These are phyloP conservation scores for Sporothrix pseudoabietina DNA, from an alignment of 2,329 filamentous ascomycete genomes.

Conservation along the genomic window DNA sequence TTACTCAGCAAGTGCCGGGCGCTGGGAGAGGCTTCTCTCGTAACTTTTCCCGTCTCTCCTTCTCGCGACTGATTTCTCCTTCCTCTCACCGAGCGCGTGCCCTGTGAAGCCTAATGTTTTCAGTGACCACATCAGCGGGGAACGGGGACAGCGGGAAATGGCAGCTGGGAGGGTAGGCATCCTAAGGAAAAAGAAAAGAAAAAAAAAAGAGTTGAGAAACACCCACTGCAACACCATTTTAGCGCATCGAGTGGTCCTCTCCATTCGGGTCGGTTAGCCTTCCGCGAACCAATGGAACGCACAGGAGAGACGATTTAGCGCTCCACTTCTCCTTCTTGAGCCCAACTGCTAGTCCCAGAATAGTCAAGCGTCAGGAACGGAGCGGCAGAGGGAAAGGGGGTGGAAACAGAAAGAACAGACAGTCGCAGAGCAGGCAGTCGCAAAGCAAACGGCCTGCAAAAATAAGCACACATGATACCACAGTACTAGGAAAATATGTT, in stretches of 20 bases:
- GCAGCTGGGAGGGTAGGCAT: not conserved
- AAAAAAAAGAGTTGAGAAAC: constrained; percentile 13
- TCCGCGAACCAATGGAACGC: constrained; percentile 47
- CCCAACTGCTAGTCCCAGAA: constrained; percentile 6
- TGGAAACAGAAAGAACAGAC: constrained; percentile 2
- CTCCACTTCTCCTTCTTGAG: constrained; percentile 27
- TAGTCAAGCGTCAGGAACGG: constrained; percentile 31
- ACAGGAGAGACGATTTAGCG: constrained; percentile 40
- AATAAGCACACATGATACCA: not conserved
- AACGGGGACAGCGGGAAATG: not conserved
- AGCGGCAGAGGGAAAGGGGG: constrained; percentile 23
- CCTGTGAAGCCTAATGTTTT: not conserved
- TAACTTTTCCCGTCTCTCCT: not conserved
- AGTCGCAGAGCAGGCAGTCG: not conserved
- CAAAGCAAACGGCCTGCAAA: not conserved
- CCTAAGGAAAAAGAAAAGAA: not conserved
- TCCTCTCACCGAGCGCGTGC: constrained; percentile 19
- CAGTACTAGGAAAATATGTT: too few relatives aligned
- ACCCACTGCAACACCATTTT: constrained; percentile 32
- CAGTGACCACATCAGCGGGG: not conserved
- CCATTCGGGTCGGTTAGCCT: constrained; percentile 39
- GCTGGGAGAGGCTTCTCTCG: not conserved
- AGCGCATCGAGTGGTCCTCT: constrained; percentile 27
- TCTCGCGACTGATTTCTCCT: constrained; percentile 15
- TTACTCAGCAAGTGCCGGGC: not conserved